Conservation (phyloP, 2,329 filamentous ascomycete species). For the Ustulina deusta region DNA sequence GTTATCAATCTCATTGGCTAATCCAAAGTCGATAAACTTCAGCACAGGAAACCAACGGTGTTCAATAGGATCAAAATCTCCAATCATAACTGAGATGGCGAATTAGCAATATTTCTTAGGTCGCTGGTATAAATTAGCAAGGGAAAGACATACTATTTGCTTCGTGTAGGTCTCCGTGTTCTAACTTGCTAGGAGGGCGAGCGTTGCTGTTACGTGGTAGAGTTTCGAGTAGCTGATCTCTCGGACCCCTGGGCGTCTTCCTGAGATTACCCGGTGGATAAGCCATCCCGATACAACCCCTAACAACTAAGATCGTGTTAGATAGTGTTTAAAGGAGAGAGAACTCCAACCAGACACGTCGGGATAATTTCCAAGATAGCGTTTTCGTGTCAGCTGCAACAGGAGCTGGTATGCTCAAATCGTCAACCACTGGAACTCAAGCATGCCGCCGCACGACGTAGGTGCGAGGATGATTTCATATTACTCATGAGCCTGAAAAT, state of each 20-base stretch:
- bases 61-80: neutral
- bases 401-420: neutral
- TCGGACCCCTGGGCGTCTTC: neutral
- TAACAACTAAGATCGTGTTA: neutral
- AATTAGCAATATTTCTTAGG: neutral
- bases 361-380: neutral
- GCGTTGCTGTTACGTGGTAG: neutral
- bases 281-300: slow-evolving; percentile 13
- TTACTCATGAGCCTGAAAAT: neutral
- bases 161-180: slow-evolving; percentile 5
- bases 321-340: neutral
- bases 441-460: neutral
- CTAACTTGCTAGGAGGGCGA: neutral
- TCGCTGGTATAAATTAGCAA: neutral
- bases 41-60: slow-evolving; percentile 8
- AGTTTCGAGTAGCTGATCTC: slow-evolving; percentile 11
- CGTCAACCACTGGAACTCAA: neutral
- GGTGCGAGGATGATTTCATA: neutral
- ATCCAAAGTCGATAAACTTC: slow-evolving; percentile 6
- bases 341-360: too few relatives aligned
- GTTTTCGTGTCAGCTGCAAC: neutral
- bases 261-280: slow-evolving; percentile 2
- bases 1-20: neutral
- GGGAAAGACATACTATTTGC: neutral
- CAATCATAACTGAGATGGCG: slow-evolving; percentile 4